Percentiles rank a stretch among this genome's conserved stretches.
These are phyloP conservation scores for Tympanopsis confertula DNA, from an alignment of 2,329 filamentous ascomycete genomes.

Conservation along the genomic window DNA sequence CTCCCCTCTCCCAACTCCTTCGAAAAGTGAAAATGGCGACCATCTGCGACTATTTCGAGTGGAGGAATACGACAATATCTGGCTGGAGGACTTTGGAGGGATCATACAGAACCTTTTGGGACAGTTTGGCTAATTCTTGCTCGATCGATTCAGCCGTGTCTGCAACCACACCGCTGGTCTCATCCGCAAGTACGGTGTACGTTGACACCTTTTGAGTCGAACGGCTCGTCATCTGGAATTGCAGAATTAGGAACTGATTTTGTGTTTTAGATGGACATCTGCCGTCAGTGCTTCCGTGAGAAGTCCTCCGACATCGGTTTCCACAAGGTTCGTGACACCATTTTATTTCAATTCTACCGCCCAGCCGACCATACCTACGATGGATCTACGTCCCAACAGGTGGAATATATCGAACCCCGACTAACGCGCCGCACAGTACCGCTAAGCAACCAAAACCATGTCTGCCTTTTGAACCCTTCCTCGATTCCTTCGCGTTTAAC, in stretches of 20 bases:
- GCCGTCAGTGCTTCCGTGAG: slow-evolving; percentile 17
- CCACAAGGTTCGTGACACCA: slow-evolving; percentile 13
- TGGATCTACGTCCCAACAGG: too few species aligned
- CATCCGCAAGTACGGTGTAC: slow-evolving; percentile 60
- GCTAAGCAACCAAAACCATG: too few species aligned
- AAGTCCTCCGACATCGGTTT: slow-evolving; percentile 15
- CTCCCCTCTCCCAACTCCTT: too few species aligned
- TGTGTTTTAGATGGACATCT: slow-evolving; percentile 29
- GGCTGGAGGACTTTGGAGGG: too few species aligned
- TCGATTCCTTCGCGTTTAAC: not conserved
- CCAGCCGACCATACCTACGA: too few species aligned
- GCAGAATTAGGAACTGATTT: too few species aligned
- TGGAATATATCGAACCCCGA: too few species aligned
- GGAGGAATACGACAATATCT: not conserved
- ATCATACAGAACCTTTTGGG: too few species aligned
- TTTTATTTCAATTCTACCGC: too few species aligned
- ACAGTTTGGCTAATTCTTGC: slow-evolving; percentile 6
- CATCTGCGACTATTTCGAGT: not conserved
- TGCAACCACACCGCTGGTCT: slow-evolving; percentile 62
- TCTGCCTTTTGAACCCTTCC: too few species aligned
- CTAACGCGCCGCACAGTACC: not conserved
- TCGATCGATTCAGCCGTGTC: slow-evolving; percentile 43
- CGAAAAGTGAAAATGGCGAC: too few species aligned
- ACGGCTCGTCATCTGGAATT: too few species aligned
- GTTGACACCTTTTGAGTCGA: not conserved